Evolutionary conservation across 495 filamentous ascomycete genomes (phyloP).

Genomic region (Venustampulla echinocandica): DNA sequence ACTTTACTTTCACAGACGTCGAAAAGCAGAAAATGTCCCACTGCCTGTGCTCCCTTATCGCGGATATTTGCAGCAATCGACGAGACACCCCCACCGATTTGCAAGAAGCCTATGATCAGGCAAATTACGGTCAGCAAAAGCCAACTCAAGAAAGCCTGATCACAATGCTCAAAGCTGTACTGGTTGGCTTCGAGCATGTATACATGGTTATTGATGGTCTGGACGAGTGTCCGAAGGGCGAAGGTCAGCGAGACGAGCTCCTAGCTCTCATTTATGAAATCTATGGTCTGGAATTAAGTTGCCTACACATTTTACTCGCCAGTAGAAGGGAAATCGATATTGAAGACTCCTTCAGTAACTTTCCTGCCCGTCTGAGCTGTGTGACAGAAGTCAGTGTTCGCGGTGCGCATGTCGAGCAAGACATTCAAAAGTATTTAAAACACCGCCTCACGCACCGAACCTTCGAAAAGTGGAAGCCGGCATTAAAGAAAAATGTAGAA

Average conservation of each 20-base stretch:
- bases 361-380: not conserved
- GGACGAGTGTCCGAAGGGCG: constrained; percentile 12
- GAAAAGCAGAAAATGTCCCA: constrained; percentile 16
- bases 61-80: constrained; percentile 4
- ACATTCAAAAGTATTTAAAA: constrained; percentile 15
- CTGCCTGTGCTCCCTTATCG: constrained; percentile 3
- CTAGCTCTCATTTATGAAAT: not conserved
- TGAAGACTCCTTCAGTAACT: constrained; percentile 5
- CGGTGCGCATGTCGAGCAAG: constrained; percentile 11
- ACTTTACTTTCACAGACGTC: constrained; percentile 26
- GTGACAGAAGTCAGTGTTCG: constrained; percentile 2
- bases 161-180: constrained; percentile 6
- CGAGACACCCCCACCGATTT: not conserved
- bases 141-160: constrained; percentile 2
- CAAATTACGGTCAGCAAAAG: constrained; percentile 2
- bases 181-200: constrained; percentile 1
- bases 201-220: constrained; percentile 20
- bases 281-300: constrained; percentile 1
- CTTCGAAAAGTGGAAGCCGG: constrained; percentile 1
- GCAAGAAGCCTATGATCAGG: not conserved
- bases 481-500: constrained; percentile 3
- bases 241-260: constrained; percentile 1
- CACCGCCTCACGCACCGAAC: not conserved
- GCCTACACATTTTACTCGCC: constrained; percentile 20
- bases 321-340: constrained; percentile 21